A percentile compares a stretch with the other conserved stretches of the same genome.
Conservation (phyloP, 495 filamentous ascomycete genomes). For the Rhypophila decipiens region DNA sequence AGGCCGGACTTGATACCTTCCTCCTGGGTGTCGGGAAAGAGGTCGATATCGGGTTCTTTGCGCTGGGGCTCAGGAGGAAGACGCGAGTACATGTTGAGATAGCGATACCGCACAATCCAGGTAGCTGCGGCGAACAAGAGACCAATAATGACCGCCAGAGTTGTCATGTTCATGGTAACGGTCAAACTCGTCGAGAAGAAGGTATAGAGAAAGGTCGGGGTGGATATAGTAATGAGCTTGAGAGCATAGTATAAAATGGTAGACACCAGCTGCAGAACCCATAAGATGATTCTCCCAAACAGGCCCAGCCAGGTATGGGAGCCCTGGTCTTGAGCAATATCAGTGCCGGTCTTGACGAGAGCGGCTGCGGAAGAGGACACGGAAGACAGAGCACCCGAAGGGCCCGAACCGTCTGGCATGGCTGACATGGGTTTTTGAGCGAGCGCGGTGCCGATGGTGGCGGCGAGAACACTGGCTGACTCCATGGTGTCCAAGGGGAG, state of each 20-base stretch:
- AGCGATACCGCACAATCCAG: conserved; percentile 92
- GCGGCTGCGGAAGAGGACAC: too few relatives aligned
- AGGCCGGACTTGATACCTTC: conserved; percentile 85
- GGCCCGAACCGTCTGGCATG: conserved; percentile 9
- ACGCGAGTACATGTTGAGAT: conserved; percentile 89
- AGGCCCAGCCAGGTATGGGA: conserved; percentile 44
- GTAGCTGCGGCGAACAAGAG: conserved; percentile 72
- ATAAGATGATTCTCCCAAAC: conserved; percentile 41
- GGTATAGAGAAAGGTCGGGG: conserved; percentile 85
- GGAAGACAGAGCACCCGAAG: conserved; percentile 21
- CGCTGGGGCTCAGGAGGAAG: conserved; percentile 90
- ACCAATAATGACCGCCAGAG: conserved; percentile 71
- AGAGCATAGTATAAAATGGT: conserved; percentile 73
- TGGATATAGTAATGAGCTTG: conserved; percentile 78
- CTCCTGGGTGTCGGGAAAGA: conserved; percentile 89
- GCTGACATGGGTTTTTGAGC: conserved; percentile 5
- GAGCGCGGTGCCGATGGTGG: conserved; percentile 1
- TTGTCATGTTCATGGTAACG: conserved; percentile 97
- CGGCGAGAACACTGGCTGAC: conserved; percentile 2
- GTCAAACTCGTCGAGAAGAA: conserved; percentile 94
- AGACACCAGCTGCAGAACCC: conserved; percentile 59
- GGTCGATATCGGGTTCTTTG: conserved; percentile 89
- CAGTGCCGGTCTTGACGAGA: conserved; percentile 28
- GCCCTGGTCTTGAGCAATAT: conserved; percentile 29
- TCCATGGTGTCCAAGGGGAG: conserved; percentile 1